A percentile compares a stretch with the other conserved stretches of the same genome.
phyloP scores from a whole-genome alignment of 192 early-diverging fungal species.

The Funneliformis mosseae region DNA sequence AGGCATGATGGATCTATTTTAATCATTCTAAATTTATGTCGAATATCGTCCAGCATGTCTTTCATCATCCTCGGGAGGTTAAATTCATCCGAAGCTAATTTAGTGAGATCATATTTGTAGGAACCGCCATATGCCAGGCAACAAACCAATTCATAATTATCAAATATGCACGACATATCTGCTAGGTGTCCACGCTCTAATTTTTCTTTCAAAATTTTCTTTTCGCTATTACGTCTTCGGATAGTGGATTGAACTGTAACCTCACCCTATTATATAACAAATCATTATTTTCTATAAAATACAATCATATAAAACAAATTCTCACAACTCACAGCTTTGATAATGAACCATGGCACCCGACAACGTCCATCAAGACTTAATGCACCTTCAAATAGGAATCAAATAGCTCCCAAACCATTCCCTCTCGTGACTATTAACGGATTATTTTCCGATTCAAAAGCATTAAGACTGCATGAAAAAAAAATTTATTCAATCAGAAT shows the following conservation, averaged over 20 bases:
- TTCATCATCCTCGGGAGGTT: slow-evolving; percentile 34
- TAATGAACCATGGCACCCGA: slow-evolving; percentile 31
- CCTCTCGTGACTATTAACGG: slow-evolving; percentile 21
- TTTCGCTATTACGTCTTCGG: slow-evolving; percentile 17
- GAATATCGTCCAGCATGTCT: slow-evolving; percentile 30
- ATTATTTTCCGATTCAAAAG: slow-evolving; percentile 27
- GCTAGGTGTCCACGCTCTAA: slow-evolving; percentile 7
- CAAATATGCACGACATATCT: slow-evolving; percentile 26
- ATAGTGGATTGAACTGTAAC: neutral
- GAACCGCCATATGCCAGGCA: slow-evolving; percentile 24
- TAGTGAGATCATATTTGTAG: slow-evolving; percentile 13
- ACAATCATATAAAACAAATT: neutral
- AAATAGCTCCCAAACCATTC: slow-evolving; percentile 28
- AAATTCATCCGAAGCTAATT: slow-evolving; percentile 30
- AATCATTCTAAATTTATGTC: neutral
- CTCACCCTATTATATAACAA: slow-evolving; percentile 6
- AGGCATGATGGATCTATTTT: slow-evolving; percentile 8
- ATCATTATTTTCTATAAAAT: neutral
- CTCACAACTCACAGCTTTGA: neutral
- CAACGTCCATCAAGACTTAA: slow-evolving; percentile 22
- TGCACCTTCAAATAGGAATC: slow-evolving; percentile 27
- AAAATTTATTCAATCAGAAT: neutral
- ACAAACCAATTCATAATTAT: slow-evolving; percentile 24
- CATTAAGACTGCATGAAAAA: slow-evolving; percentile 28
- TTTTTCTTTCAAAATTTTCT: slow-evolving; percentile 8